Evolutionary conservation across 2,329 filamentous ascomycete species (phyloP), one percentile per base, ranked within the genome.

Genomic region (Pyrenophora teres): DNA sequence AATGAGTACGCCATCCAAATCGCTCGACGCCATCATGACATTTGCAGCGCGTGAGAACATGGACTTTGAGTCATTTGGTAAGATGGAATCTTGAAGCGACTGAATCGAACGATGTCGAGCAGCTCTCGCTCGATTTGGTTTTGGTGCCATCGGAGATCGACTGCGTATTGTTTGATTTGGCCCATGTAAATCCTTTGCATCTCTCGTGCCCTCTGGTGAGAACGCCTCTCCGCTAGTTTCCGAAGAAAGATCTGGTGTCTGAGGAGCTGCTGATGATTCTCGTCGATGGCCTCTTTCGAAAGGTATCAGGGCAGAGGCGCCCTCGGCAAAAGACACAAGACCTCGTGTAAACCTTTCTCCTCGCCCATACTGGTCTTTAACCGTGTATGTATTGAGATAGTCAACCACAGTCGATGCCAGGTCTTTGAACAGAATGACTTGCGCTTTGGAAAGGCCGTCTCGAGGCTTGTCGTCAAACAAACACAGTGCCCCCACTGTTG

Each of bases 41-140:
- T 57, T 68, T 10, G 71, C 70, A 35, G 71, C 71, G 21, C 70
- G 61, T 0, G 63, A 57, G 45, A 73, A 73, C 68, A 73, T 71
- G 0, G 57, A 54, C 32, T 59, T 67, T 10, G 69, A 62, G 41
- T 70, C 63, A 1, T 31, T 33, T 1, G 70, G 69, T 12, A 73
- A 30, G 1, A 71, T 71, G 1, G 50, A 62, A 10, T 71, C 61
- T 23, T 72, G 70, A 0, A 72, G 56, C 2, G 54, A 46, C 23
- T 49, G 33, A 2, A 67, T 49, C 9, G 61, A 60, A 10, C 46
- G 52, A 23, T 65, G 54, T 2, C 56, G 50, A n/a, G 50, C 48
- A 3, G 58, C 55, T 18, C 40, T 36, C 4, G 50, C 37, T 15
- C 52, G 52, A 19, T 40, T 46, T 15, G 52, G 35, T 30, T 18